These are phyloP conservation scores for Colletotrichum sojae DNA, from an alignment of 2,329 filamentous ascomycete species.

Conservation along the genomic window DNA sequence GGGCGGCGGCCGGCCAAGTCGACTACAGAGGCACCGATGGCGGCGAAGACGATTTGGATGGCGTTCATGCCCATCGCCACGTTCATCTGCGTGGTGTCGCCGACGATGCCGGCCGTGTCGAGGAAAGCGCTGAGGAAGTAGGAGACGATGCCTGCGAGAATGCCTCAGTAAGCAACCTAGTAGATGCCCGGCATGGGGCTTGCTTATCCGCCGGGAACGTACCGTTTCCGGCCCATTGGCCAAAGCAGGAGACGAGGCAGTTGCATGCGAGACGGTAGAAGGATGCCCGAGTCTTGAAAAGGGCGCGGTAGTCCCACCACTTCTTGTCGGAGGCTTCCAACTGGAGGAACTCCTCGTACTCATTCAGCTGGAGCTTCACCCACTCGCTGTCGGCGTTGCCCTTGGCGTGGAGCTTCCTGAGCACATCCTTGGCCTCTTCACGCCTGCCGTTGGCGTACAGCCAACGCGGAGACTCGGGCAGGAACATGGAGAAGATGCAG, in stretches of 20 bases:
- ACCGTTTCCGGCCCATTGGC: slow-evolving; percentile 61
- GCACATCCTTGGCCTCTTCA: slow-evolving; percentile 46
- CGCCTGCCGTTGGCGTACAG: slow-evolving; percentile 54
- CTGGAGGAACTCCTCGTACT: slow-evolving; percentile 59
- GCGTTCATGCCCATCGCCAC: slow-evolving; percentile 64
- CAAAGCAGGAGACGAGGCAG: slow-evolving; percentile 59
- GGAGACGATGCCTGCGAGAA: slow-evolving; percentile 49
- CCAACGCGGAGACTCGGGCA: slow-evolving; percentile 57
- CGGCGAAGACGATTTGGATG: slow-evolving; percentile 63
- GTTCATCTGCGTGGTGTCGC: slow-evolving; percentile 56
- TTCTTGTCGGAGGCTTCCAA: slow-evolving; percentile 60
- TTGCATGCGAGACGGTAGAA: slow-evolving; percentile 61
- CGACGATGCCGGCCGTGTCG: slow-evolving; percentile 63
- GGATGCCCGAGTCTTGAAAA: slow-evolving; percentile 56
- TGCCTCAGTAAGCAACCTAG: too few species aligned
- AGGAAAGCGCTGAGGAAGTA: slow-evolving; percentile 67
- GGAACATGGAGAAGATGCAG: slow-evolving; percentile 47
- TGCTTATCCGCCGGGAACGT: slow-evolving; percentile 1
- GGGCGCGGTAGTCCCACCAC: slow-evolving; percentile 64
- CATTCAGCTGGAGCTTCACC: slow-evolving; percentile 55
- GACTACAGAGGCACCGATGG: slow-evolving; percentile 62
- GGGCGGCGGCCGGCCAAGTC: slow-evolving; percentile 66
- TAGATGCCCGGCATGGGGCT: too few species aligned
- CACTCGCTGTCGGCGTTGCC: slow-evolving; percentile 54
- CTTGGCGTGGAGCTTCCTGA: slow-evolving; percentile 58